Evolutionary conservation across 305 asterid genomes (phyloP).

Genomic region (Rubia peregrina): DNA sequence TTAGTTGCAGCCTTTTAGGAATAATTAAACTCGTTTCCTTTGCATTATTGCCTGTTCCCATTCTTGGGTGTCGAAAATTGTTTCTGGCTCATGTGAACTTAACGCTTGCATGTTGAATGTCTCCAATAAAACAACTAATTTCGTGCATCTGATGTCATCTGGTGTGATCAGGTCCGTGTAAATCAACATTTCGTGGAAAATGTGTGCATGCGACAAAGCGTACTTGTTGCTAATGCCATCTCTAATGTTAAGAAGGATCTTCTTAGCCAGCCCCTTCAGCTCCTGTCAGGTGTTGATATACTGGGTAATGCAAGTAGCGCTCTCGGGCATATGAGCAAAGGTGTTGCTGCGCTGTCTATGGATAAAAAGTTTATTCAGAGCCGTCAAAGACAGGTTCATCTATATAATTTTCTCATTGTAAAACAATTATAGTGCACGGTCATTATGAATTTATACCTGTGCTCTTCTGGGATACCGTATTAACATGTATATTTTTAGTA

Average conservation of each 20-base stretch:
- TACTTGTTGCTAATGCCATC: conserved; percentile 69
- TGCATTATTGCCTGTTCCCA: not conserved
- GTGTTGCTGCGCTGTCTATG: conserved; percentile 99
- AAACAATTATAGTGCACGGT: not conserved
- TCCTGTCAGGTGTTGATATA: conserved; percentile 98
- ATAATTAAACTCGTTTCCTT: not conserved
- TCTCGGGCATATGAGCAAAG: conserved; percentile 99
- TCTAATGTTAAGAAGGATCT: conserved; percentile 88
- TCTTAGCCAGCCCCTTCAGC: conserved; percentile 96
- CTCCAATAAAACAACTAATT: not conserved
- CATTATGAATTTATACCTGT: no score
- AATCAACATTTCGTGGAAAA: conserved; percentile 88
- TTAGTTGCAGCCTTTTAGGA: not conserved
- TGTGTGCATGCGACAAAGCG: conserved; percentile 75
- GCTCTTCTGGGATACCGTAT: no score
- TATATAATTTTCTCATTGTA: conserved; percentile 4
- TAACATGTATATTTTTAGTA: no score
- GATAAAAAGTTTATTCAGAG: conserved; percentile 98
- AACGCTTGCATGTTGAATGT: not conserved
- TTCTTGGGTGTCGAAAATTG: not conserved
- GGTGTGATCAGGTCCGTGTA: conserved; percentile 67
- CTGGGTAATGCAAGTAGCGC: conserved; percentile 99
- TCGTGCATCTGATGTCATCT: not conserved
- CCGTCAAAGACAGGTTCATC: conserved; percentile 85
- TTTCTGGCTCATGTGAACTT: not conserved